phyloP scores from a whole-genome alignment of 805 yeast genomes.

The Candida ascalaphidarum region DNA sequence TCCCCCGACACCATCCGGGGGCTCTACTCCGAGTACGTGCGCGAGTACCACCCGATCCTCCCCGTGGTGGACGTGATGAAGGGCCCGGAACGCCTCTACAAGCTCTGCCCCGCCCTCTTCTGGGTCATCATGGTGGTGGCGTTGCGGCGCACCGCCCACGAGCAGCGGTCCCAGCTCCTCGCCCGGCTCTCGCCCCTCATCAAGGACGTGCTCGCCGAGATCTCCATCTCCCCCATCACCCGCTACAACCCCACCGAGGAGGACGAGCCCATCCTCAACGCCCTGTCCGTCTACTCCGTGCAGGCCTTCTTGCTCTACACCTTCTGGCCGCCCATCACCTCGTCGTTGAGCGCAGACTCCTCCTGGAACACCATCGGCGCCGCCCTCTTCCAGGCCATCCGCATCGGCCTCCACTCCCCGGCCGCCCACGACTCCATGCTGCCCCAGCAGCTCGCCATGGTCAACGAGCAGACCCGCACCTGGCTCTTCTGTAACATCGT shows the following conservation, averaged over 20 bases:
- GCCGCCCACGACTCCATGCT: slow-evolving; percentile 21
- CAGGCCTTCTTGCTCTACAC: slow-evolving; percentile 87
- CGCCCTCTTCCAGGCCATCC: slow-evolving; percentile 85
- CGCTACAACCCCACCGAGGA: slow-evolving; percentile 71
- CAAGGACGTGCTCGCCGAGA: slow-evolving; percentile 74
- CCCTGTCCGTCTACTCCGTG: slow-evolving; percentile 86
- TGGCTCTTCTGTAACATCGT: slow-evolving; percentile 93
- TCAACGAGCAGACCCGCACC: slow-evolving; percentile 76
- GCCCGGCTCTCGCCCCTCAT: slow-evolving; percentile 58
- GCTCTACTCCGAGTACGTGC: slow-evolving; percentile 61
- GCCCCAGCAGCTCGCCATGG: slow-evolving; percentile 35
- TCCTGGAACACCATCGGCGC: slow-evolving; percentile 94
- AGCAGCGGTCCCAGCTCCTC: slow-evolving; percentile 33
- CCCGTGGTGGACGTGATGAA: slow-evolving; percentile 78
- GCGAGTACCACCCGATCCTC: slow-evolving; percentile 73
- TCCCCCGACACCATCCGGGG: slow-evolving; percentile 51
- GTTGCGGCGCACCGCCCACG: slow-evolving; percentile 39
- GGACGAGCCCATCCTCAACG: slow-evolving; percentile 77
- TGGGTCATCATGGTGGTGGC: slow-evolving; percentile 92
- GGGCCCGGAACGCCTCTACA: slow-evolving; percentile 77
- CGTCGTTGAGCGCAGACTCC: slow-evolving; percentile 90
- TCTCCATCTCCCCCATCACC: slow-evolving; percentile 84
- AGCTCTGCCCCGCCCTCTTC: slow-evolving; percentile 78
- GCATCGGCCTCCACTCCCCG: slow-evolving; percentile 82
- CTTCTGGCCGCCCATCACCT: slow-evolving; percentile 93